Evolutionary conservation across 1,284 basidiomycete genomes (phyloP).

Genomic region (Porodaedalea pini): DNA sequence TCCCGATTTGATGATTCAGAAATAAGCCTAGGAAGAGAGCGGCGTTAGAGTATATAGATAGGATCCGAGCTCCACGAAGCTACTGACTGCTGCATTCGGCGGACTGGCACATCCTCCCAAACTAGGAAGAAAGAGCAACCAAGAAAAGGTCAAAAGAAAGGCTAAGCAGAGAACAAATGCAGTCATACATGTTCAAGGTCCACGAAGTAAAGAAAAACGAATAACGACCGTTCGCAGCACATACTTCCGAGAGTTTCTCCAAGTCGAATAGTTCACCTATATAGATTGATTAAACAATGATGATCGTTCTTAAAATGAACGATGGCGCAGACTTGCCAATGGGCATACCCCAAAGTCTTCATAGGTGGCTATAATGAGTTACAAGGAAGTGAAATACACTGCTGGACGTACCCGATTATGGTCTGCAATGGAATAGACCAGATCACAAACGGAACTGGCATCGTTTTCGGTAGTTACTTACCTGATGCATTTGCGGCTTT

Average conservation of each 20-base stretch:
- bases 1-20: background rate
- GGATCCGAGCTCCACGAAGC: background rate
- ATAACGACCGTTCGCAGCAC: conserved; percentile 55
- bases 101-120: conserved; percentile 66
- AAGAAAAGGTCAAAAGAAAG: background rate
- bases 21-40: background rate
- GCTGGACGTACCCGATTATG: conserved; percentile 45
- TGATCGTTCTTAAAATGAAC: background rate
- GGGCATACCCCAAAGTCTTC: conserved; percentile 68
- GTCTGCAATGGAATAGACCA: conserved; percentile 39
- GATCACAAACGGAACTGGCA: background rate
- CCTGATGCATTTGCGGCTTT: conserved; percentile 53
- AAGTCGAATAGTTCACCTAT: conserved; percentile 68
- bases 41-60: no score
- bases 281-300: background rate
- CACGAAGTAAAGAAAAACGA: conserved; percentile 73
- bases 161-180: background rate
- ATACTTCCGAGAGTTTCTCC: conserved; percentile 54
- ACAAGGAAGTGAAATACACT: background rate
- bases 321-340: conserved; percentile 41
- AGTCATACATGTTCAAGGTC: conserved; percentile 63
- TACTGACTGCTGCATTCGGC: conserved; percentile 63
- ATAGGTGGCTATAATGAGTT: background rate
- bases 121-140: conserved; percentile 32
- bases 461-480: conserved; percentile 25